These are phyloP conservation scores for Globisporangium heterothallicum DNA, from an alignment of 352 stramenopile species.

Conservation along the genomic window DNA sequence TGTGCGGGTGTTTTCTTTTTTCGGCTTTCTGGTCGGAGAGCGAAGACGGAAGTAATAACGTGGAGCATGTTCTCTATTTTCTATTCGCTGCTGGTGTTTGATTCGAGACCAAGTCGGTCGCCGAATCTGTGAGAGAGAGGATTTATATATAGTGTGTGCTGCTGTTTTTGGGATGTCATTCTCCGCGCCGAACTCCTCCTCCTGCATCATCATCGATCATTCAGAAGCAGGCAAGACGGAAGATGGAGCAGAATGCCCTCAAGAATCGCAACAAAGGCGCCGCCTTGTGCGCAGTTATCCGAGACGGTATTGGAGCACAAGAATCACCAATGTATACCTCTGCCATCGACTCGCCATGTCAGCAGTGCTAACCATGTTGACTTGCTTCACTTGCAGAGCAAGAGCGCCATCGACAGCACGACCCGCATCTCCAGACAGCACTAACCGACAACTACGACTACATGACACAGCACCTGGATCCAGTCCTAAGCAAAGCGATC, in stretches of 20 bases:
- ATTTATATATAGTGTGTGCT: neutral
- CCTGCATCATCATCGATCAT: neutral
- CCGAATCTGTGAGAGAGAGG: no score
- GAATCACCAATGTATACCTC: neutral
- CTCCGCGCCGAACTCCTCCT: neutral
- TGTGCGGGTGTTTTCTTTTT: no score
- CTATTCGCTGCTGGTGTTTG: no score
- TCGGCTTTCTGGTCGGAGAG: no score
- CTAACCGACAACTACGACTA: constrained; percentile 68
- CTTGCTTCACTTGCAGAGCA: constrained; percentile 37
- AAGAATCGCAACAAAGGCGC: constrained; percentile 57
- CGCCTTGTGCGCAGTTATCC: constrained; percentile 38
- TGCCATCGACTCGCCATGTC: no score
- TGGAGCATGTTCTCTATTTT: no score
- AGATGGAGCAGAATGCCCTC: constrained; percentile 28
- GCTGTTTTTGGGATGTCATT: neutral
- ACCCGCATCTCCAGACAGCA: constrained; percentile 37
- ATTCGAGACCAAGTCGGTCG: no score
- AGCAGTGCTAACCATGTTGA: no score
- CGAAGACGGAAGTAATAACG: no score
- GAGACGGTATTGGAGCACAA: constrained; percentile 27
- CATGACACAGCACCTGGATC: constrained; percentile 61
- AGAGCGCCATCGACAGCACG: constrained; percentile 46
- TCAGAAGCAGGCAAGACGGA: neutral
- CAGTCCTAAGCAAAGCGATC: constrained; percentile 50